These are phyloP conservation scores for Arachis stenosperma DNA, from an alignment of 306 rosid genomes.

Conservation along the genomic window DNA sequence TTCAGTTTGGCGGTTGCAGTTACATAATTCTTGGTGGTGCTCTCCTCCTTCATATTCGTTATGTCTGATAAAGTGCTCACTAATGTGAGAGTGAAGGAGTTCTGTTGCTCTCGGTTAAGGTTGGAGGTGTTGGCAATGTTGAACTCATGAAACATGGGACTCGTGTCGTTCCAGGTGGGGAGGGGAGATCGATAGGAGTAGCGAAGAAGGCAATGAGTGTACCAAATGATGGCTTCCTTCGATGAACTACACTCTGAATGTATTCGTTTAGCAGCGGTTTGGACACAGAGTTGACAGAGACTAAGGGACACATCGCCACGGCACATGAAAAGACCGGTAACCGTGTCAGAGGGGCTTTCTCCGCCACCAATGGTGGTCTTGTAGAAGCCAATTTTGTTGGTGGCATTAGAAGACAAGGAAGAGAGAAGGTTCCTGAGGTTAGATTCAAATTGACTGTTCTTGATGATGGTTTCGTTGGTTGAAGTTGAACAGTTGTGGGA, in stretches of 20 bases:
- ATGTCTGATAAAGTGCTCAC: not conserved
- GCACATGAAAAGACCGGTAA: conserved; percentile 42
- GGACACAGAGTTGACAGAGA: conserved; percentile 19
- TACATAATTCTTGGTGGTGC: conserved; percentile 16
- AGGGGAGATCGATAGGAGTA: not conserved
- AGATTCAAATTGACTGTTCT: not conserved
- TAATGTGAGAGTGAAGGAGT: not conserved
- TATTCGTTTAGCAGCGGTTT: not conserved
- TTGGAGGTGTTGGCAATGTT: not conserved
- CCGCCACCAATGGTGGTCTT: not conserved
- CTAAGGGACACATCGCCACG: not conserved
- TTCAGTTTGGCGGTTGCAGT: conserved; percentile 1
- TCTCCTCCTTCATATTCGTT: not conserved
- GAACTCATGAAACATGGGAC: not conserved
- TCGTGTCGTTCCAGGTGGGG: not conserved
- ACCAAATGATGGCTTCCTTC: conserved; percentile 28
- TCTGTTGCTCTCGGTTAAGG: conserved; percentile 3
- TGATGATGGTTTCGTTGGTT: not conserved
- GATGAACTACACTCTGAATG: not conserved
- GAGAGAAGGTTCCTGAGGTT: conserved; percentile 23
- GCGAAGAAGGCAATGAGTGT: conserved; percentile 26
- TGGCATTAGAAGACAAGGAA: conserved; percentile 25
- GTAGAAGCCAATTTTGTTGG: conserved; percentile 13
- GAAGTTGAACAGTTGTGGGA: conserved; percentile 3
- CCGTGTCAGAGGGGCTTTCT: not conserved